Evolutionary conservation across 768 basidiomycete species (phyloP), one percentile per base, ranked within the genome.

Genomic region (Coprinellus micaceus): DNA sequence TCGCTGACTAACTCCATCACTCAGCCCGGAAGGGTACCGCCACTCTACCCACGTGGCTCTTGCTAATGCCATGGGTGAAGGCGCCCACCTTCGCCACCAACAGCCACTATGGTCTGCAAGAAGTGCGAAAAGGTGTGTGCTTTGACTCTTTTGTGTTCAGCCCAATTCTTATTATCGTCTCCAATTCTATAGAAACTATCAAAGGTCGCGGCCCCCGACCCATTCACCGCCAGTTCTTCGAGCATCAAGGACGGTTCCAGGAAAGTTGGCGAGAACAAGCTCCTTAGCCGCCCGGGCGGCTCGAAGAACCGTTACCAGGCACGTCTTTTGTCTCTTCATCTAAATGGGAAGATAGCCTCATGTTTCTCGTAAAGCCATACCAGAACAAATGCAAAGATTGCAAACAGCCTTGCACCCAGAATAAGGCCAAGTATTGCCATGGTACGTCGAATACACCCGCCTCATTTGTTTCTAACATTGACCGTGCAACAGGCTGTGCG

Each of bases 341-440:
- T 33, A 48, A 54, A 45, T 67, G 57, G 56, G 19, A 44, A 29
- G 57, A 60, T 50, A 62, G 49, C 58, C 29, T 64, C 60, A 19
- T 56, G 40, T 62, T 60, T 33, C 33, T 48, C 36, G 58, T 60
- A 60, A 66, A 92, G 88, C 91, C 91, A 30, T 94, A 94, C 74
- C 85, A 89, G 71, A 80, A 82, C 36, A 91, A 89, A 69, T 94
- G 91, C 67, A 93, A 88, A 70, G 91, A 91, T 64, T 94, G 91
- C 67, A 92, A 92, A 71, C 86, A 86, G 64, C 78, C 84, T 0
- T 82, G 84, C 44, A 91, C 91, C 9, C 91, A 94, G 79, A 92
- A 92, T 68, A 83, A 80, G 64, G 91, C 88, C 36, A 93, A 91
- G 72, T 93, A 90, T 71, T 94, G 91, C 64, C 91, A 94, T 79